Percentiles rank a stretch among this genome's conserved stretches.
These are phyloP conservation scores for Russula brevipes DNA, from an alignment of 768 basidiomycete genomes.

Conservation along the genomic window DNA sequence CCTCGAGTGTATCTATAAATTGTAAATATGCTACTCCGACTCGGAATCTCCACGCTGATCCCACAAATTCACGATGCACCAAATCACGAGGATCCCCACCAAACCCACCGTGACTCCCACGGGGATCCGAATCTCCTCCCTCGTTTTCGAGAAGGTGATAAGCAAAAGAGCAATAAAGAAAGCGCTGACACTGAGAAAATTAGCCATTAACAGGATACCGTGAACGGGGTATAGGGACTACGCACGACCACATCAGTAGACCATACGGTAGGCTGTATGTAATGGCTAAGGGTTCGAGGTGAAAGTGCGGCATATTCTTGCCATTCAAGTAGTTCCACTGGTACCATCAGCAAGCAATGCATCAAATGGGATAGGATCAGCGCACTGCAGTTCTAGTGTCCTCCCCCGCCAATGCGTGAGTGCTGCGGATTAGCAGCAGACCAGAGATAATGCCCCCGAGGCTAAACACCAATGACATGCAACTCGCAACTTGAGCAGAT, in stretches of 20 bases:
- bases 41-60: not conserved
- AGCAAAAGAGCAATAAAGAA: conserved; percentile 37
- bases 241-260: conserved; percentile 57
- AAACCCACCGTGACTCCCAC: not conserved
- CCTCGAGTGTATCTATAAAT: no score
- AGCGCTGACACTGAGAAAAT: conserved; percentile 33
- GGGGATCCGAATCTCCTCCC: not conserved
- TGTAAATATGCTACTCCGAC: no score
- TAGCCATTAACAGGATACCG: not conserved
- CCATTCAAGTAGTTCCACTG: conserved; percentile 29
- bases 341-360: not conserved
- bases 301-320: conserved; percentile 31
- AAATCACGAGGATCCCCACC: not conserved
- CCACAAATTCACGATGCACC: conserved; percentile 14
- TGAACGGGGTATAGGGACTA: conserved; percentile 9
- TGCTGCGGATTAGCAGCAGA: conserved; percentile 43
- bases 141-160: conserved; percentile 4
- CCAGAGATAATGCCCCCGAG: conserved; percentile 46
- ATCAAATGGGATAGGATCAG: conserved; percentile 16
- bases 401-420: conserved; percentile 37
- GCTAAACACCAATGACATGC: conserved; percentile 44
- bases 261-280: conserved; percentile 53
- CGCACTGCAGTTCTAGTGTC: conserved; percentile 25
- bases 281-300: conserved; percentile 48
- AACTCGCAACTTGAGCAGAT: conserved; percentile 46